Base-by-base conservation (phyloP, 2,329 filamentous ascomycete genomes). In the Fusarium sp. region DNA sequence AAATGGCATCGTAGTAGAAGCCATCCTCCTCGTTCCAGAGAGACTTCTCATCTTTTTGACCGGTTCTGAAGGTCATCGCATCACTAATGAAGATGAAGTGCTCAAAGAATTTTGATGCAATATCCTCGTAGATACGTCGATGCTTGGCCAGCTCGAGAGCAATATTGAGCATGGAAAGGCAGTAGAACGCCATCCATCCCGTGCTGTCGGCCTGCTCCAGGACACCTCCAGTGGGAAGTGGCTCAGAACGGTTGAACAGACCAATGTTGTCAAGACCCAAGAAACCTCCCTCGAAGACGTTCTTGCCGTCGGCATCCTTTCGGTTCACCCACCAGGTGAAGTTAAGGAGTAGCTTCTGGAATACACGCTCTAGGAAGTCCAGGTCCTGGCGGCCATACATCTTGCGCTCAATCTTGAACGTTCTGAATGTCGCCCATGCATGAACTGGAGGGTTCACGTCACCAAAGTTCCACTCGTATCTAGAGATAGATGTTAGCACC, bases 261-360 rank as follows among this genome's bases (percentile, higher is more conserved):
- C 95, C 95, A 75, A 98, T 98, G 75, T 98, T 98, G 85, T 98
- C 94, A 48, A 98, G 82, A 41, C 94, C 94, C 7, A 98, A 81
- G 82, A 98, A 98, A 39, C 94, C 94, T 67, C 94, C 95, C 74
- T 98, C 95, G 68, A 98, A 98, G 26, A 98, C 91, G 72, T 98
- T 97, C 80, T 98, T 98, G 71, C 93, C 94, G 9, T 97, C 92
- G 10, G 85, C 85, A 71, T 98, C 94, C 78, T 98, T 98, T 56
- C 94, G 90, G 75, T 98, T 98, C 19, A 97, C 94, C 94, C 94
- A 98, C 95, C 95, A 98, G 5, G 95, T 98, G 76, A 98, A 98
- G 79, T 98, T 98, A 63, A 98, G 83, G 24, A 98, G 81, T 58
- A 98, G 79, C 77, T 98, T 98, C 74, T 98, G 95, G 81, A 98